Evolutionary conservation across 1,284 basidiomycete species (phyloP), one percentile per base, ranked within the genome.

Genomic region (Coriolopsis trogii): DNA sequence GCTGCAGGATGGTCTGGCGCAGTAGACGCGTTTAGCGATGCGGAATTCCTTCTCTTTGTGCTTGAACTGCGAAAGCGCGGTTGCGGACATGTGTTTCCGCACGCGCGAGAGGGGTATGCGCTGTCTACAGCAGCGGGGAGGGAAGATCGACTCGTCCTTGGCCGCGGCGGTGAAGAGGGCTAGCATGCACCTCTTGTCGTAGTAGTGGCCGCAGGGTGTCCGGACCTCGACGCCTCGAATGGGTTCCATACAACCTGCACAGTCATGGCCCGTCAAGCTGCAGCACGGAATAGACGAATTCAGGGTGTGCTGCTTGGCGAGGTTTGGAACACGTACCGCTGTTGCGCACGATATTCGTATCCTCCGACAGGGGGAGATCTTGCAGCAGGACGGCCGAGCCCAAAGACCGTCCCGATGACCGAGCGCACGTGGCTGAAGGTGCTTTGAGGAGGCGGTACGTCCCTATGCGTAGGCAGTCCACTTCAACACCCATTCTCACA

Each of bases 61-160:
- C 15, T 52, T 45, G 51, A 67, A 72, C 5, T 62, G 48, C 1
- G 41, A 39, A 8, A 54, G 39, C 10, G 65, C 51, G 2, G 51
- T 41, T 8, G 47, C 8, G 10, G 64, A 40, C 37, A 75, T 57
- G 44, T 64, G 51, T 0, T 40, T 46, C 13, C 55, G 54, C 41
- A 72, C 67, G n/a, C 58, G 45, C 4, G 39, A 5, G 25, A 64
- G 36, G 18, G 67, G 66, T 33, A 76, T 67, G 13, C 58, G 54
- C 16, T 65, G 52, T 10, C 66, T 61, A 58, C 76, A 77, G 61
- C 77, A 78, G 15, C 67, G 64, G 8, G 73, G 70, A 2, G 76
- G 77, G 51, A 68, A 70, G 30, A 71, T 59, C 5, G 65, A 62
- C 47, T 73, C 69, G 55, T 73, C 71, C 21, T 56, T 56, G 7